Evolutionary conservation across 495 filamentous ascomycete species (phyloP).

Genomic region (Antarctomyces pellizariae): DNA sequence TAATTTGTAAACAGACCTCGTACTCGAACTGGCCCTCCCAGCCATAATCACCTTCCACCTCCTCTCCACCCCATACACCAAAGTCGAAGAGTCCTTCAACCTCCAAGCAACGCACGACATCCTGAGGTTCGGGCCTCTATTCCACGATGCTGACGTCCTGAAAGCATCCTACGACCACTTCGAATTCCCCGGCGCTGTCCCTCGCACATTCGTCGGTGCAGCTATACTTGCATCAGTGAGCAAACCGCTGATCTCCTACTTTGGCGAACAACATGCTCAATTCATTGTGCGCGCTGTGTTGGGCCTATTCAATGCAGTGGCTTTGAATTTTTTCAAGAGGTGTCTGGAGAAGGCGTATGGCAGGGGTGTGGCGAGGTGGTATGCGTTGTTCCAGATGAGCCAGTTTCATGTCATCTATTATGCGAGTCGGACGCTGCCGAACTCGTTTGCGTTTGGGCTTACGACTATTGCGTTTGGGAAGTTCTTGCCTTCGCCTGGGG

Average conservation of each 20-base stretch:
- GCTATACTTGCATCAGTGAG: slow-evolving; percentile 44
- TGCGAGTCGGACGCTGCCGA: slow-evolving; percentile 75
- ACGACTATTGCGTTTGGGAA: slow-evolving; percentile 48
- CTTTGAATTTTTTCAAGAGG: slow-evolving; percentile 37
- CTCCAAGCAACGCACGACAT: slow-evolving; percentile 90
- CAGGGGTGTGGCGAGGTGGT: slow-evolving; percentile 50
- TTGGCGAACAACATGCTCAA: slow-evolving; percentile 22
- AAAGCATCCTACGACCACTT: slow-evolving; percentile 64
- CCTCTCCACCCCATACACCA: slow-evolving; percentile 67
- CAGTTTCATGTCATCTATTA: slow-evolving; percentile 94
- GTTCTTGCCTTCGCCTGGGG: slow-evolving; percentile 32
- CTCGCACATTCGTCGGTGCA: slow-evolving; percentile 70
- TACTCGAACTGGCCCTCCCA: slow-evolving; percentile 35
- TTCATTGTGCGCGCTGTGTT: slow-evolving; percentile 48
- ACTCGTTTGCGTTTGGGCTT: slow-evolving; percentile 86
- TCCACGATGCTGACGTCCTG: slow-evolving; percentile 24
- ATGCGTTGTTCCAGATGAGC: slow-evolving; percentile 51
- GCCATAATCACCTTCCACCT: slow-evolving; percentile 52
- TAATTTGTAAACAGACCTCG: slow-evolving; percentile 27
- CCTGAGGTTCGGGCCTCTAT: slow-evolving; percentile 45
- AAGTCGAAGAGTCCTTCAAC: slow-evolving; percentile 98
- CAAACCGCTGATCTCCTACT: slow-evolving; percentile 31
- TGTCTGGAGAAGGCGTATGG: slow-evolving; percentile 49
- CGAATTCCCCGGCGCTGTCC: slow-evolving; percentile 74
- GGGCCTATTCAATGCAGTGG: slow-evolving; percentile 50